Conservation (phyloP, 1,284 basidiomycete species). For the Austroboletus niveus region DNA sequence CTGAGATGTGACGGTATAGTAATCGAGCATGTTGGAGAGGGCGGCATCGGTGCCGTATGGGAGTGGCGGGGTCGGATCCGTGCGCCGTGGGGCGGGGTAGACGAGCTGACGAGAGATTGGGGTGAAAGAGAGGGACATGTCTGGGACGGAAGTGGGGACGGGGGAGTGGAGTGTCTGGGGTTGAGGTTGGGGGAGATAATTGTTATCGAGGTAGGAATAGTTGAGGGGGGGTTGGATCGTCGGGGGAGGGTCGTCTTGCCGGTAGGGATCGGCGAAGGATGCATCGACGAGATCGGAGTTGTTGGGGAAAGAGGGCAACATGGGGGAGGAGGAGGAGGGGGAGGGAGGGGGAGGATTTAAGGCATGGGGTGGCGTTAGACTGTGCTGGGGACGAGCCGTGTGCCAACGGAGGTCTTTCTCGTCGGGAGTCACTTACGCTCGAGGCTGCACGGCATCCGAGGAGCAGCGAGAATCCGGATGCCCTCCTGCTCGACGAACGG, state of each 20-base stretch:
- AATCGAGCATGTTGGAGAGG: conserved; percentile 14
- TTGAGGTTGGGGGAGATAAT: conserved; percentile 20
- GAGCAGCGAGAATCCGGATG: conserved; percentile 3
- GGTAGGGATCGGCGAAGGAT: conserved; percentile 1
- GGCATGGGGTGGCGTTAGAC: not conserved
- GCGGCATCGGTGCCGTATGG: not conserved
- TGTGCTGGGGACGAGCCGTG: not conserved
- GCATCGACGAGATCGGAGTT: conserved; percentile 12
- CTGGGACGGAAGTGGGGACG: conserved; percentile 1
- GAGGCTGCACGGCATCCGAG: conserved; percentile 23
- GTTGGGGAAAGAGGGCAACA: conserved; percentile 12
- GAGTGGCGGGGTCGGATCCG: conserved; percentile 2
- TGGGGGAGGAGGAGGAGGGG: not conserved
- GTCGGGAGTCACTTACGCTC: not conserved
- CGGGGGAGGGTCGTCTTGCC: not conserved
- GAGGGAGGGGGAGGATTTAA: conserved; percentile 1
- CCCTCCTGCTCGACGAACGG: not conserved
- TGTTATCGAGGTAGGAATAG: conserved; percentile 15
- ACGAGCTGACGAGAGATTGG: conserved; percentile 14
- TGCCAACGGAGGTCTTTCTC: not conserved
- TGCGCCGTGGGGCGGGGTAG: conserved; percentile 6
- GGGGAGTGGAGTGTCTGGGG: conserved; percentile 1
- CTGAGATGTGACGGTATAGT: conserved; percentile 29
- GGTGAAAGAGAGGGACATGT: conserved; percentile 7
- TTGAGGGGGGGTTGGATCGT: conserved; percentile 4